phyloP scores from a whole-genome alignment of 2,329 filamentous ascomycete genomes.

The Colletotrichum musicola region DNA sequence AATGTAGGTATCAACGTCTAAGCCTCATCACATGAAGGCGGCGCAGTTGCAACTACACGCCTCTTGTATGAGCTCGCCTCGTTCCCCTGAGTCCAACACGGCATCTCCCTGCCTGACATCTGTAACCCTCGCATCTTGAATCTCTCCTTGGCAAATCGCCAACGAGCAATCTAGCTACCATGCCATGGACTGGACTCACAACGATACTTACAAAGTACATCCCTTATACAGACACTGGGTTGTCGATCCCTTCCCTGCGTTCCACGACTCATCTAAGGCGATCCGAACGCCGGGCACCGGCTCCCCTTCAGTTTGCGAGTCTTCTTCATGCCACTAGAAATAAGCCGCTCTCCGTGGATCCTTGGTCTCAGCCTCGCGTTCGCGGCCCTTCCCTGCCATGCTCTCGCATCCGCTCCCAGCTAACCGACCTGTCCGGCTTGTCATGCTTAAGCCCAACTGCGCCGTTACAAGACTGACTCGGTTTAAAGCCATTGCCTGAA shows the following conservation, averaged over 20 bases:
- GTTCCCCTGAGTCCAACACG: neutral
- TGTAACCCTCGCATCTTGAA: neutral
- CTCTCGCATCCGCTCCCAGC: neutral
- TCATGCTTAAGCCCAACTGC: constrained; percentile 8
- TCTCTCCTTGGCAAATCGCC: neutral
- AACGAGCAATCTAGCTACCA: neutral
- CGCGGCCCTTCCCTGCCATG: neutral
- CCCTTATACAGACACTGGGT: too few relatives aligned
- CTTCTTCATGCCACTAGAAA: constrained; percentile 1
- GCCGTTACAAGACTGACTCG: constrained; percentile 25
- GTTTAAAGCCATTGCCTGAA: neutral
- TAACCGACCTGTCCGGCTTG: constrained; percentile 7
- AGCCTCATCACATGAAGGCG: constrained; percentile 6
- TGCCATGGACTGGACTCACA: too few relatives aligned
- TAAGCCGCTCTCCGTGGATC: neutral
- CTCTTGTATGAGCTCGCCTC: neutral
- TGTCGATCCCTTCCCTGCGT: neutral
- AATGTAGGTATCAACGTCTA: neutral
- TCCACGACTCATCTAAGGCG: neutral
- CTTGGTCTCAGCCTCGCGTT: neutral
- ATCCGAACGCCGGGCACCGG: constrained; percentile 7
- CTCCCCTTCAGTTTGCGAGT: constrained; percentile 1
- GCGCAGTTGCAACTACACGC: neutral
- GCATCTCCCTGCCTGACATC: neutral
- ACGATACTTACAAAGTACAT: too few relatives aligned